Percentiles rank a stretch among this genome's conserved stretches.
phyloP scores from a whole-genome alignment of 169 alveolate genomes.

The Cryptosporidium sp. region DNA sequence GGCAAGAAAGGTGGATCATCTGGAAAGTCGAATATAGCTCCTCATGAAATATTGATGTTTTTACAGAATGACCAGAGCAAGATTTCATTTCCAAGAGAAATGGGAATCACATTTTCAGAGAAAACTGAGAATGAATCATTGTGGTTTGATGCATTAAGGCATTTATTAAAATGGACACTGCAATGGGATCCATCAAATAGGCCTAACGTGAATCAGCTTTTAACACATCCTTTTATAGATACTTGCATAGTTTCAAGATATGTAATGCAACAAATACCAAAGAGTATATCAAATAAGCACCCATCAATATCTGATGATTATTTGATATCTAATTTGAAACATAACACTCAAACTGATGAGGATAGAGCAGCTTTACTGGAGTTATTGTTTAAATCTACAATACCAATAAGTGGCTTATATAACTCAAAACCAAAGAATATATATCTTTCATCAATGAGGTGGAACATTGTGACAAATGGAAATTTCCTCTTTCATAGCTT shows the following conservation, averaged over 20 bases:
- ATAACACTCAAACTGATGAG: constrained; percentile 52
- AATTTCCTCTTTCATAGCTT: constrained; percentile 41
- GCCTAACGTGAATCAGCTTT: constrained; percentile 69
- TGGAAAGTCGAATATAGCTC: constrained; percentile 56
- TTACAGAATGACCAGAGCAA: constrained; percentile 73
- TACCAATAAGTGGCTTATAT: constrained; percentile 20
- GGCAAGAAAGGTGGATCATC: constrained; percentile 31
- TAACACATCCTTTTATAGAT: constrained; percentile 70
- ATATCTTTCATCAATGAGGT: constrained; percentile 65
- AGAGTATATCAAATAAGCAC: constrained; percentile 4
- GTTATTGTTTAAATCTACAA: constrained; percentile 37
- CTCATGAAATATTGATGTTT: constrained; percentile 71
- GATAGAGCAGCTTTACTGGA: constrained; percentile 44
- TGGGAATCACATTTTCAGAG: constrained; percentile 52
- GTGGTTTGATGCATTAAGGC: constrained; percentile 65
- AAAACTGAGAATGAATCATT: constrained; percentile 20
- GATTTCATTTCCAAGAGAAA: constrained; percentile 59
- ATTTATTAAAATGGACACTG: constrained; percentile 57
- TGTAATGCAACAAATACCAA: constrained; percentile 44
- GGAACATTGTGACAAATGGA: constrained; percentile 63
- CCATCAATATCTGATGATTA: constrained; percentile 51
- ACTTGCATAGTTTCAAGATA: constrained; percentile 33
- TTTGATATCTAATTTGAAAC: constrained; percentile 25
- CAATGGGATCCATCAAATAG: constrained; percentile 77
- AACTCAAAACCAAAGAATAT: constrained; percentile 46